Evolutionary conservation across 208 protist species (phyloP).

Genomic region (Wallacemonas sp.): DNA sequence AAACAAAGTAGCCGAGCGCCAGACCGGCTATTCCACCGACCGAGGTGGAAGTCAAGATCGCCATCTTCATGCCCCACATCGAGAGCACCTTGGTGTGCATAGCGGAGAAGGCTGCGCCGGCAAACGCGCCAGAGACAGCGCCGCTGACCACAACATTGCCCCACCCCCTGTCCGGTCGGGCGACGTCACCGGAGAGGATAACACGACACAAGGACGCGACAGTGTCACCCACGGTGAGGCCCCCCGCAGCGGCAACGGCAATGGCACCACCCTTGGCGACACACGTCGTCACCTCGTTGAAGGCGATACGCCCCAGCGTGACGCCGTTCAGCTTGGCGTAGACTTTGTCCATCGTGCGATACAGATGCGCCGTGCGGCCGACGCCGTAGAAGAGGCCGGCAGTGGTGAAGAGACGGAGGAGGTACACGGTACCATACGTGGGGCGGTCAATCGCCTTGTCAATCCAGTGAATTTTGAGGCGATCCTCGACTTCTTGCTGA

Average conservation of each 20-base stretch:
- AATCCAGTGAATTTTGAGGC: slow-evolving; percentile 77
- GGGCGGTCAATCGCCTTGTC: slow-evolving; percentile 76
- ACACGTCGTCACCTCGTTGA: slow-evolving; percentile 55
- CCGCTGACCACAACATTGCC: slow-evolving; percentile 40
- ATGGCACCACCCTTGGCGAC: slow-evolving; percentile 63
- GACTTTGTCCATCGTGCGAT: slow-evolving; percentile 88
- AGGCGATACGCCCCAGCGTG: slow-evolving; percentile 47
- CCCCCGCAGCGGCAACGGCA: slow-evolving; percentile 39
- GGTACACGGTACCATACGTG: slow-evolving; percentile 44
- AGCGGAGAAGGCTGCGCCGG: slow-evolving; percentile 39
- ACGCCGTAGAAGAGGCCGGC: slow-evolving; percentile 75
- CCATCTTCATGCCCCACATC: slow-evolving; percentile 47
- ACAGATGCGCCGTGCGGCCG: slow-evolving; percentile 70
- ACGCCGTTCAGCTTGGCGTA: slow-evolving; percentile 89
- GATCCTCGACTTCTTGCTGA: slow-evolving; percentile 47
- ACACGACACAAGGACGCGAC: slow-evolving; percentile 27
- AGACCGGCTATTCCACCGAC: slow-evolving; percentile 28
- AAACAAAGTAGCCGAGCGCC: slow-evolving; percentile 54
- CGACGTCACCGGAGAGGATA: slow-evolving; percentile 30
- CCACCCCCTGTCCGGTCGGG: slow-evolving; percentile 61
- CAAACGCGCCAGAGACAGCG: slow-evolving; percentile 40
- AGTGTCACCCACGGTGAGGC: slow-evolving; percentile 50
- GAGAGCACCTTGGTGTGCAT: slow-evolving; percentile 61
- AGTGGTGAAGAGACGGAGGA: slow-evolving; percentile 63
- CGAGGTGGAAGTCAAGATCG: slow-evolving; percentile 26